Evolutionary conservation across 345 rosid species (phyloP).

Genomic region (Theobroma cacao): DNA sequence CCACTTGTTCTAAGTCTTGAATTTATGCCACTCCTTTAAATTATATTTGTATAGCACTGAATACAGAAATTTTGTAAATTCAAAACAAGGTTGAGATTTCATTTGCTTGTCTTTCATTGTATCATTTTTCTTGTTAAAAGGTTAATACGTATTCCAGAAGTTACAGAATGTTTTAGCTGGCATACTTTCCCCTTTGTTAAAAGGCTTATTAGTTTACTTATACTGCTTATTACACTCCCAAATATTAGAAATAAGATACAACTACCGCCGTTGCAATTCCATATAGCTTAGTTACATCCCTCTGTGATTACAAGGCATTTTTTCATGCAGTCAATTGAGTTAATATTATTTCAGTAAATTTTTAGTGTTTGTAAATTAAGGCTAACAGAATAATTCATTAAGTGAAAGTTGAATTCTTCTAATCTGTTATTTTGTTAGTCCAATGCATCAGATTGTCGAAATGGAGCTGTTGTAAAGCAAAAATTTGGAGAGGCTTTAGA

Average conservation of each 20-base stretch:
- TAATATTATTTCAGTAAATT: not conserved
- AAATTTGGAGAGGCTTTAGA: slow-evolving; percentile 81
- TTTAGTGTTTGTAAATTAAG: not conserved
- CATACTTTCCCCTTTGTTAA: not conserved
- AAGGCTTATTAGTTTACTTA: not conserved
- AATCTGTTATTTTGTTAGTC: slow-evolving; percentile 44
- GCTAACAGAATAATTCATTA: not conserved
- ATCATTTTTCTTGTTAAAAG: not conserved
- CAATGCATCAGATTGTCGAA: slow-evolving; percentile 87
- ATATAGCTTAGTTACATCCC: not conserved
- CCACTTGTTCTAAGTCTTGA: not conserved
- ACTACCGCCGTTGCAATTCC: not conserved
- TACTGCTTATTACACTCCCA: not conserved
- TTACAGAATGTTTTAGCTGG: not conserved
- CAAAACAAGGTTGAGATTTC: not conserved
- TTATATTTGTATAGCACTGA: not conserved
- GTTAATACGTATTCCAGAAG: not conserved
- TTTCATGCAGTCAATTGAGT: not conserved
- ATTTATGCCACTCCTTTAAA: not conserved
- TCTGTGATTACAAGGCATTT: not conserved
- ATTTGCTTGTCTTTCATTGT: not conserved
- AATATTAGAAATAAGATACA: not conserved
- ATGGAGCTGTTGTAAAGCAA: slow-evolving; percentile 73
- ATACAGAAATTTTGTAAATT: not conserved
- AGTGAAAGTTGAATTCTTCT: slow-evolving; percentile 8